A percentile compares a stretch with the other conserved stretches of the same genome.
Evolutionary conservation across 257 asterid species (phyloP).

Genomic region (Lycium ferocissimum): DNA sequence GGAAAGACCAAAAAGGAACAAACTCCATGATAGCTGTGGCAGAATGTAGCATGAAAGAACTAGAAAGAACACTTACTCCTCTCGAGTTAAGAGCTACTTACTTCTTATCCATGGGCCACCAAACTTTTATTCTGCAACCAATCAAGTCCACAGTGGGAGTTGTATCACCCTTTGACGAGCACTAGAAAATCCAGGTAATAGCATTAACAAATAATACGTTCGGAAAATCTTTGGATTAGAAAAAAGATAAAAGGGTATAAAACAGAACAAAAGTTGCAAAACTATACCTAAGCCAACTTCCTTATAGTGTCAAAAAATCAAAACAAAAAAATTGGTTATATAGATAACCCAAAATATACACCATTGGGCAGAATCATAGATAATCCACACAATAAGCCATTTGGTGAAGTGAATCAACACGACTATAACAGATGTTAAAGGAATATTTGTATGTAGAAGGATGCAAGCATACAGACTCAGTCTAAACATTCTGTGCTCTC

Average conservation of each 20-base stretch:
- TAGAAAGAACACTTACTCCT: conserved; percentile 19
- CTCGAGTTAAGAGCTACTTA: conserved; percentile 48
- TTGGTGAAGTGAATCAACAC: conserved; percentile 13
- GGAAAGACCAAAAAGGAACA: not conserved
- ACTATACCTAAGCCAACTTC: conserved; percentile 15
- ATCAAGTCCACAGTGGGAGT: conserved; percentile 64
- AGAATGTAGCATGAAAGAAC: conserved; percentile 5
- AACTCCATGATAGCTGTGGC: not conserved
- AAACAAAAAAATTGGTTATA: not conserved
- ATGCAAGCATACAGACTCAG: not conserved
- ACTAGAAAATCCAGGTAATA: conserved; percentile 42
- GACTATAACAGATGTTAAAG: not conserved
- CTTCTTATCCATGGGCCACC: conserved; percentile 99
- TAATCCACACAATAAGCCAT: conserved; percentile 20
- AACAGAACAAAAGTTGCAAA: conserved; percentile 18
- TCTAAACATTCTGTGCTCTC: conserved; percentile 6
- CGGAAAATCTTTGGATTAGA: not conserved
- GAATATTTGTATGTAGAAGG: not conserved
- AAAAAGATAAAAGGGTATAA: not conserved
- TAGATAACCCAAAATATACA: not conserved
- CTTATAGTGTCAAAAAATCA: not conserved
- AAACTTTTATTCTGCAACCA: conserved; percentile 85
- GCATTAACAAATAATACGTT: conserved; percentile 1
- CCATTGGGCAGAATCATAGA: not conserved
- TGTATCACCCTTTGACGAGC: conserved; percentile 68